Evolutionary conservation across 192 early-diverging fungal genomes (phyloP).

Genomic region (Coemansia sp.): DNA sequence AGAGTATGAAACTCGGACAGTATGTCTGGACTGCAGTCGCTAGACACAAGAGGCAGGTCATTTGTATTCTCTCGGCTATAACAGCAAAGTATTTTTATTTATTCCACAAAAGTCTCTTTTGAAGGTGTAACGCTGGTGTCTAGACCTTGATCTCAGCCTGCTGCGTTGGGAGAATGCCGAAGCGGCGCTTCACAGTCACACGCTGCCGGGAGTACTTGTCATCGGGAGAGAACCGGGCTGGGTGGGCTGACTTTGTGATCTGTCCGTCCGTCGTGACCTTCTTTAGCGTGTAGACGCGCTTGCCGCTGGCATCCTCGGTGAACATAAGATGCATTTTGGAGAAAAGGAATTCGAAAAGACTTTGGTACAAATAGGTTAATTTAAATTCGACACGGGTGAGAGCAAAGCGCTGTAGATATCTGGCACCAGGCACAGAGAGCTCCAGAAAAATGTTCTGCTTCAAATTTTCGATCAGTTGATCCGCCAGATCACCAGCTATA

Average conservation of each 20-base stretch:
- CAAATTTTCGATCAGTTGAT: constrained; percentile 7
- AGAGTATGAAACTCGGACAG: constrained; percentile 39
- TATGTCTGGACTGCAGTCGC: constrained; percentile 45
- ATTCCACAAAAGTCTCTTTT: background rate
- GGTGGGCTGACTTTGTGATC: constrained; percentile 96
- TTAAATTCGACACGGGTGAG: background rate
- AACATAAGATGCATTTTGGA: constrained; percentile 92
- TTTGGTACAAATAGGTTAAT: background rate
- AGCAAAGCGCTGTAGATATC: background rate
- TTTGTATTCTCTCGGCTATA: background rate
- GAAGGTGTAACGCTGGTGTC: background rate
- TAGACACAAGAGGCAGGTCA: background rate
- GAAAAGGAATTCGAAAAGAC: background rate
- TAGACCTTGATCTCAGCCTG: constrained; percentile 47
- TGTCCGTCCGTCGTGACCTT: constrained; percentile 75
- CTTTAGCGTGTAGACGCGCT: constrained; percentile 97
- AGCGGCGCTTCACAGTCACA: constrained; percentile 94
- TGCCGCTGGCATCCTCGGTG: constrained; percentile 71
- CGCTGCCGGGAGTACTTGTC: constrained; percentile 98
- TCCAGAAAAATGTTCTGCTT: background rate
- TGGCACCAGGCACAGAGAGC: background rate
- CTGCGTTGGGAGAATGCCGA: constrained; percentile 80
- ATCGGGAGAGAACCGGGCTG: constrained; percentile 98
- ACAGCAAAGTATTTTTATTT: background rate
- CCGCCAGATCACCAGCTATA: background rate